Evolutionary conservation across 73 alveolate species (phyloP).

Genomic region (Urostyla sp.): DNA sequence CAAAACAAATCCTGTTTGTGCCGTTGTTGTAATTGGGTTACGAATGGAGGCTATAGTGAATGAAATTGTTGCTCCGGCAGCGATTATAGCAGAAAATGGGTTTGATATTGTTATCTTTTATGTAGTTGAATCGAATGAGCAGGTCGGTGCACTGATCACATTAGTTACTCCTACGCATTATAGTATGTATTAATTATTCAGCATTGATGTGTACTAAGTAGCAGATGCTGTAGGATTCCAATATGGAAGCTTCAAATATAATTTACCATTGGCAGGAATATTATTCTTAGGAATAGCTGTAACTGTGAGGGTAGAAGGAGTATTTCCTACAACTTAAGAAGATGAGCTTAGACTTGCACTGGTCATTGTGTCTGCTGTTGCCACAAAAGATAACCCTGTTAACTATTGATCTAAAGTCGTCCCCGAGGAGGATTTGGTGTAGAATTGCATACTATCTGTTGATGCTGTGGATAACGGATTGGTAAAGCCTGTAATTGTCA

Average conservation of each 20-base stretch:
- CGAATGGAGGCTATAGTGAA: constrained; percentile 1
- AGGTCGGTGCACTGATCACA: not conserved
- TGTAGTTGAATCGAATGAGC: constrained; percentile 16
- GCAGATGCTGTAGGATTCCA: constrained; percentile 23
- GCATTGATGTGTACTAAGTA: not conserved
- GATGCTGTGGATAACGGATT: constrained; percentile 26
- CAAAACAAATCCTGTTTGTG: constrained; percentile 1
- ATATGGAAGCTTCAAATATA: constrained; percentile 28
- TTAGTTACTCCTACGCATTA: constrained; percentile 1
- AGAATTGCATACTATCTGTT: not conserved
- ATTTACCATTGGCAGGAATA: constrained; percentile 16
- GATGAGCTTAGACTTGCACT: no score
- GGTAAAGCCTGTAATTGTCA: constrained; percentile 8
- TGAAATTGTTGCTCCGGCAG: constrained; percentile 4
- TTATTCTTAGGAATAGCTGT: not conserved
- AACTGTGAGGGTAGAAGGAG: not conserved
- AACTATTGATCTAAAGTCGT: not conserved
- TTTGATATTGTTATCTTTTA: constrained; percentile 4
- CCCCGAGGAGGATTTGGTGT: not conserved
- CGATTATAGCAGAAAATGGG: not conserved
- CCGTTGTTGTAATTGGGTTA: constrained; percentile 10
- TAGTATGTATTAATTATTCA: no score
- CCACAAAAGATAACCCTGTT: not conserved
- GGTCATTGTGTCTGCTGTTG: constrained; percentile 13
- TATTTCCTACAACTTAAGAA: constrained; percentile 7